Evolutionary conservation across 1,139 yeast species (phyloP).

Genomic region (Blastobotrys apis): DNA sequence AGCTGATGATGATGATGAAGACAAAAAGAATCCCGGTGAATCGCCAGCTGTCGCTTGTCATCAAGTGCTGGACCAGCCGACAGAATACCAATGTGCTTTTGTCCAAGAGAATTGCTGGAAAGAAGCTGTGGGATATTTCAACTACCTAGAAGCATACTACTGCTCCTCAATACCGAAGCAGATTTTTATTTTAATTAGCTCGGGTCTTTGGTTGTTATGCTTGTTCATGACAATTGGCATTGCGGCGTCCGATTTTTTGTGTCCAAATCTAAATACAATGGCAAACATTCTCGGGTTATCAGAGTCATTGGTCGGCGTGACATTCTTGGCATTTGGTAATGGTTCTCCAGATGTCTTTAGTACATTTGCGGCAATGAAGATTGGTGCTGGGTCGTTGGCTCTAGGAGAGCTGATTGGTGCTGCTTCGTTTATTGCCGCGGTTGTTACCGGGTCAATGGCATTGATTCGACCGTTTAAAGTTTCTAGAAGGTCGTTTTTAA

Average conservation of each 20-base stretch:
- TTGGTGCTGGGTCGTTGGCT: constrained; percentile 70
- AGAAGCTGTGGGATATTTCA: constrained; percentile 30
- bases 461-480: constrained; percentile 63
- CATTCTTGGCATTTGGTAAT: constrained; percentile 85
- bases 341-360: constrained; percentile 88
- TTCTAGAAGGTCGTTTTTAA: constrained; percentile 44
- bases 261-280: constrained; percentile 66
- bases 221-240: constrained; percentile 62
- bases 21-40: neutral
- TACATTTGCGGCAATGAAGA: constrained; percentile 73
- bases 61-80: constrained; percentile 4
- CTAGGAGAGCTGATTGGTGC: constrained; percentile 88
- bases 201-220: constrained; percentile 36
- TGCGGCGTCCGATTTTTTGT: constrained; percentile 70
- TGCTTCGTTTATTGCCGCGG: constrained; percentile 68
- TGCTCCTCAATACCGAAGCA: constrained; percentile 21
- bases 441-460: constrained; percentile 73
- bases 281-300: constrained; percentile 59
- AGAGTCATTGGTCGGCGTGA: constrained; percentile 80
- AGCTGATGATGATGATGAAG: neutral
- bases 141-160: constrained; percentile 35
- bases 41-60: constrained; percentile 2
- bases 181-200: constrained; percentile 13
- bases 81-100: constrained; percentile 32
- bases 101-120: constrained; percentile 32